Evolutionary conservation across 2,329 filamentous ascomycete genomes (phyloP), one percentile per base, ranked within the genome.

Genomic region (Plenodomus biglobosus): DNA sequence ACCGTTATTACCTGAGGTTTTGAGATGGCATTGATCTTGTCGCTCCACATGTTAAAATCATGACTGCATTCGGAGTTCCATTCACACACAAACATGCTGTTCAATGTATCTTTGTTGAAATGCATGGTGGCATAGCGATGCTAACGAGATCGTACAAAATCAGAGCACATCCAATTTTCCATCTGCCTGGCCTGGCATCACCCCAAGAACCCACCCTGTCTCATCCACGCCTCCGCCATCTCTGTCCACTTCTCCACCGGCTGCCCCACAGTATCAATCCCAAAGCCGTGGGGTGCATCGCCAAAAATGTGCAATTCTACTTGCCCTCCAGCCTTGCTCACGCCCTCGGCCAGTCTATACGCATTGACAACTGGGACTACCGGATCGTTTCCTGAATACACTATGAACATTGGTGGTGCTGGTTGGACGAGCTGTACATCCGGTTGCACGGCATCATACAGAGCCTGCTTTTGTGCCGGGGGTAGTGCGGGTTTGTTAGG

Each of bases 251-350:
- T 50, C 24, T 44, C 49, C 0, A 58, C 57, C 8, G 59, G 56
- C 24, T 56, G 24, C 0, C 45, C 53, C 6, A 20, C 22, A 1
- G 55, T 60, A 38, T 63, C 58, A 10, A 61, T 6, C 2, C 42
- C 59, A 42, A 61, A 62, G 8, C 58, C 52, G 34, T 62, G 58
- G 38, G 57, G 59, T 27, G 59, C 59, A 27, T 60, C 55, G 13
- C 45, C 48, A 40, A 60, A 62, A 6, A 62, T 45, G 41, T 60
- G 56, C n/a, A 60, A 34, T 13, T 62, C 59, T 1, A 58, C 57
- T 10, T 24, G 17, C 3, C 30, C 49, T 19, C 55, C 53, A 2
- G 34, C 43, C 38, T 49, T 48, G 2, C 35, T 34, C 1, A 60
- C 27, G 1, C 49, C 53, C 46, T 58, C 53, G 8, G 57, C 55